Base-by-base conservation (phyloP, 768 basidiomycete species). In the Boletus bicolor region DNA sequence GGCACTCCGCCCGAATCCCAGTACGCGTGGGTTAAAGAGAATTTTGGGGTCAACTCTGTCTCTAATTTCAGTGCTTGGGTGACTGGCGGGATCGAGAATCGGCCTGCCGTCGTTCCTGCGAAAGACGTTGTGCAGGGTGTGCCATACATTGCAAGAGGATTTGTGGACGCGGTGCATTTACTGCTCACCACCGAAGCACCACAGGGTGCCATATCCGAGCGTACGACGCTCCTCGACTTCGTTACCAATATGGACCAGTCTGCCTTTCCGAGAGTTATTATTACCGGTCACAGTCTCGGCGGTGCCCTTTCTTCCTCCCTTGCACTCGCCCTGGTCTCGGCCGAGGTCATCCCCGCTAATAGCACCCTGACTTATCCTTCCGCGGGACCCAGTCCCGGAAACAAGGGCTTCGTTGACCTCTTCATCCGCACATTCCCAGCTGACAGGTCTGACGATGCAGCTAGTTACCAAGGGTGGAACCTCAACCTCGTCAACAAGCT, bases 331-430 rank as follows among this genome's bases (percentile, higher is more conserved):
- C 46, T 64, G 0, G 54, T 58, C 5, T 1, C 4, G 2, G 32
- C 59, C 10, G n/a, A 37, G 9, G 14, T 15, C 15, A n/a, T 58
- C 26, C 21, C 43, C 15, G 45, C 11, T 1, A 28, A 70, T 95
- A 92, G 61, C 9, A 44, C 49, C 7, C 24, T 64, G 3, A 53
- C 51, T 1, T 64, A 64, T 30, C 45, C 44, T 7, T 4, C 21
- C 21, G 63, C 56, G 9, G 62, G 56, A 0, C 17, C 54, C 17
- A 64, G 51, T 21, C 63, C 59, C 2, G 59, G 63, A 10, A 55
- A 64, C 44, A 26, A 10, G 5, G 17, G 2, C 14, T 53, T 55
- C 43, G 7, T 37, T 6, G 19, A 58, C 1, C 54, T 58, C 43
- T 64, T 64, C 17, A 2, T 17, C 11, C 0, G 11, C 11, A 49